Percentiles rank a stretch among this genome's conserved stretches.
These are phyloP conservation scores for Pythium dissotocum DNA, from an alignment of 352 stramenopile genomes.

Conservation along the genomic window DNA sequence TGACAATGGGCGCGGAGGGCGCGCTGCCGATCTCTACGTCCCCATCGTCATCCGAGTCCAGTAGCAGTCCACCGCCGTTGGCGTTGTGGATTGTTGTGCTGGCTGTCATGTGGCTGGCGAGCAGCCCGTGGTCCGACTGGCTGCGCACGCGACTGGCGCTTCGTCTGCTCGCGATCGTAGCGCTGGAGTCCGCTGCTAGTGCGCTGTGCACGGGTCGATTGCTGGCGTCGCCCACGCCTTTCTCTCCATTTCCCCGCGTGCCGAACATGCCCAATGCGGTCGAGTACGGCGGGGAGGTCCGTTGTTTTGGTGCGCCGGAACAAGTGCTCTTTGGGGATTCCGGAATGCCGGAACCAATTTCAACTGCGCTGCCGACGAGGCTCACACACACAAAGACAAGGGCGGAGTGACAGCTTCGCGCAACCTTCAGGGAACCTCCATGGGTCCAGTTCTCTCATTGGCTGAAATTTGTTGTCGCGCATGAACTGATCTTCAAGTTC, in stretches of 20 bases:
- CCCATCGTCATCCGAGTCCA: conserved; percentile 24
- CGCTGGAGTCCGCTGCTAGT: neutral
- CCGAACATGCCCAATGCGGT: conserved; percentile 16
- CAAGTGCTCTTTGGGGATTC: conserved; percentile 6
- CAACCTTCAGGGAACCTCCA: conserved; percentile 26
- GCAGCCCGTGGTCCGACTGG: conserved; percentile 28
- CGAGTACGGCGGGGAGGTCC: conserved; percentile 1
- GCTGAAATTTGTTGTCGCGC: conserved; percentile 11
- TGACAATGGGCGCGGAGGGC: conserved; percentile 11
- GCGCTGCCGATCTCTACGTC: neutral
- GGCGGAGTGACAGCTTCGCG: conserved; percentile 5
- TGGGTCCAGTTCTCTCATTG: conserved; percentile 13
- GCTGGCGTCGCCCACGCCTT: neutral
- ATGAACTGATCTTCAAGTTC: conserved; percentile 24
- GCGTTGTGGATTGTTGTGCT: neutral
- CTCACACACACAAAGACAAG: conserved; percentile 29
- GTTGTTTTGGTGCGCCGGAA: conserved; percentile 7
- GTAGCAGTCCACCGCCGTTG: conserved; percentile 7
- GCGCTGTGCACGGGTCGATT: neutral
- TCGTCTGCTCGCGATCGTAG: conserved; percentile 1
- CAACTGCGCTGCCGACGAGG: neutral
- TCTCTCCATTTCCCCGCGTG: conserved; percentile 6
- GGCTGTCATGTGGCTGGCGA: neutral
- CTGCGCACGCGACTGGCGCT: conserved; percentile 20
- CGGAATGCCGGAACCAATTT: conserved; percentile 12